Evolutionary conservation across 169 alveolate species (phyloP).

Genomic region (Miamiensis avidus): DNA sequence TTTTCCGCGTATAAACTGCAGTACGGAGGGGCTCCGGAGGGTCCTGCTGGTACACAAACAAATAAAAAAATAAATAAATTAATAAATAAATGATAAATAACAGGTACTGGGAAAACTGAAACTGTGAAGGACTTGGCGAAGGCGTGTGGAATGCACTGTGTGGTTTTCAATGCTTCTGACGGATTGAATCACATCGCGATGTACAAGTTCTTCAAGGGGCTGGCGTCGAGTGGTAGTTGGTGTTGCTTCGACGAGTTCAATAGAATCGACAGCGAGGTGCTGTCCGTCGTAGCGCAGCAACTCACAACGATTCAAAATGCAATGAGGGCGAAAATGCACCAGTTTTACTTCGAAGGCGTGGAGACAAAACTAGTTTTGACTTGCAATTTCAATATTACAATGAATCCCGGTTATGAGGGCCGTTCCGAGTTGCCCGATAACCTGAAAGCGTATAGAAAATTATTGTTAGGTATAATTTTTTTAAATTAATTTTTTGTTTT

Average conservation of each 20-base stretch:
- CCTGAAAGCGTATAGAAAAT: constrained; percentile 74
- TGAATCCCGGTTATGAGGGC: constrained; percentile 94
- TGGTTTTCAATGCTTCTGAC: constrained; percentile 87
- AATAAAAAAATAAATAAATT: background rate
- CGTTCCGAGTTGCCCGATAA: constrained; percentile 91
- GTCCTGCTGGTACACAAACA: constrained; percentile 68
- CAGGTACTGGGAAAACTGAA: constrained; percentile 86
- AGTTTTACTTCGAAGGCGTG: constrained; percentile 70
- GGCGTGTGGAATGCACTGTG: constrained; percentile 80
- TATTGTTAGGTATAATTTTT: too few relatives aligned
- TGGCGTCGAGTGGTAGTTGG: constrained; percentile 88
- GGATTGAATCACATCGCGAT: constrained; percentile 77
- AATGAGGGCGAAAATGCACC: constrained; percentile 58
- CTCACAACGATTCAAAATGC: constrained; percentile 77
- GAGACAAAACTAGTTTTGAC: constrained; percentile 74
- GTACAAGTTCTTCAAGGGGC: constrained; percentile 86
- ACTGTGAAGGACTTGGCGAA: constrained; percentile 89
- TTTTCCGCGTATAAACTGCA: constrained; percentile 73
- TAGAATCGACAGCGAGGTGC: constrained; percentile 78
- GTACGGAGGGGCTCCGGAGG: constrained; percentile 81
- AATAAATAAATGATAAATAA: too few relatives aligned
- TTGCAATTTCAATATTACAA: constrained; percentile 84
- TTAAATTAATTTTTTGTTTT: too few relatives aligned
- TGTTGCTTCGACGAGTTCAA: constrained; percentile 87
- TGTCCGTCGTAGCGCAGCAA: constrained; percentile 77